Evolutionary conservation across 768 basidiomycete genomes (phyloP).

Genomic region (Filobasidium floriforme): DNA sequence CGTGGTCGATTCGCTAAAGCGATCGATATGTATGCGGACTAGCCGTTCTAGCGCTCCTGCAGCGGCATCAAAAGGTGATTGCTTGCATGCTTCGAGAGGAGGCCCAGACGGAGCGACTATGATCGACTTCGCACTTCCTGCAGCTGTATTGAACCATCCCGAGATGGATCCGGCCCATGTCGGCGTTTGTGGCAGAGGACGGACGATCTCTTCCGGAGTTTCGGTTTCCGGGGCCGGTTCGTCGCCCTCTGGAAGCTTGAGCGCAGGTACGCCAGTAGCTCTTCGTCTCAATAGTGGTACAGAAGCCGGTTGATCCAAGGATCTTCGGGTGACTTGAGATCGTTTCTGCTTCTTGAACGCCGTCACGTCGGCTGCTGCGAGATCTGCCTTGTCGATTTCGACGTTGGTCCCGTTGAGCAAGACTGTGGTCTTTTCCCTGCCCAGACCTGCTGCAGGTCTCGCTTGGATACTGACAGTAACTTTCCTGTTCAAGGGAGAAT

Average conservation of each 20-base stretch:
- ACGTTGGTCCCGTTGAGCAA: conserved; percentile 83
- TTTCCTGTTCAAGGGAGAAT: neutral
- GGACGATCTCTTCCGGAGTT: conserved; percentile 23
- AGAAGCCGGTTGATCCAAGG: conserved; percentile 71
- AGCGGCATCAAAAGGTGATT: conserved; percentile 47
- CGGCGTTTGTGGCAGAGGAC: conserved; percentile 33
- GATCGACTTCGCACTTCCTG: conserved; percentile 1
- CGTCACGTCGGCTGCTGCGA: conserved; percentile 80
- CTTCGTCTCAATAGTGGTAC: conserved; percentile 34
- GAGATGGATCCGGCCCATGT: conserved; percentile 8
- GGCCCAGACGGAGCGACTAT: conserved; percentile 4
- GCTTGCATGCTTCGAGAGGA: neutral
- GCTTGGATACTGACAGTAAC: conserved; percentile 66
- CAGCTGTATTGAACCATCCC: conserved; percentile 8
- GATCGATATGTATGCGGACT: conserved; percentile 58
- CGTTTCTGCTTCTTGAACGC: conserved; percentile 72
- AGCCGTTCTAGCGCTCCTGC: conserved; percentile 75
- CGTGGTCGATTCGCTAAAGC: conserved; percentile 48
- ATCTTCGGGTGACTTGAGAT: conserved; percentile 73
- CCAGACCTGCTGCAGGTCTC: conserved; percentile 57
- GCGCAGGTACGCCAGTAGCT: neutral
- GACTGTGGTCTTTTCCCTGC: conserved; percentile 69
- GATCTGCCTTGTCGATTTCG: conserved; percentile 77
- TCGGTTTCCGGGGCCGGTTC: neutral
- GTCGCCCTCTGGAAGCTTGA: conserved; percentile 11